Evolutionary conservation across 2,329 filamentous ascomycete genomes (phyloP), one percentile per base, ranked within the genome.

Genomic region (Bipolaris bicolor): DNA sequence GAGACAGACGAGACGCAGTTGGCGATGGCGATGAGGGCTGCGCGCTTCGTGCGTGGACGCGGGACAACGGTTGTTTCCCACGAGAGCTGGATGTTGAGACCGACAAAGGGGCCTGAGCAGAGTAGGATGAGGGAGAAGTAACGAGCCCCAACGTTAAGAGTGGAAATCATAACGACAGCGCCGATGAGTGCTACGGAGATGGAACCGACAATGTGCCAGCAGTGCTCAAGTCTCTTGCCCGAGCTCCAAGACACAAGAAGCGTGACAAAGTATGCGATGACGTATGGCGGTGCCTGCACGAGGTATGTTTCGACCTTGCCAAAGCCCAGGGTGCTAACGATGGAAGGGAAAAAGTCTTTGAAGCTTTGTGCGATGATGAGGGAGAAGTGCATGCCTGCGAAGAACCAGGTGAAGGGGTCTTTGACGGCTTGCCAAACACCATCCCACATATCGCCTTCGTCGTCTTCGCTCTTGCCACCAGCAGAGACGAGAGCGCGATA

Each of bases 1-100:
- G 70, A 76, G 1, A 74, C 64, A 1, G 72, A 74, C 10, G 69
- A 75, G 0, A 78, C 68, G 31, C 74, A 77, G 47, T 80, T 80
- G 5, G 78, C 76, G 36, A 79, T 78, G 0, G 78, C 78, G 36
- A 80, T 77, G 0, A 80, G 69, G 0, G 77, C 78, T 0, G 78
- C 78, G n/a, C 73, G 69, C 52, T 80, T 80, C 3, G 69, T 76
- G 1, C 77, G 69, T 0, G 78, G 77, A 0, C 72, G 68, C 3
- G 78, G 77, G 0, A 80, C 76, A 0, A 79, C 68, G 0, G 76
- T 78, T 0, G 77, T 78, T 49, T 79, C 77, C 77, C 78, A 80
- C 0, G 77, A 76, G 0, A 79, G 68, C 57, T 79, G 76, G 24
- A 79, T 62, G 39, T 79, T 78, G 3, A 78, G 71, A 16, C 71